Evolutionary conservation across 2,329 filamentous ascomycete genomes (phyloP), one percentile per base, ranked within the genome.

Genomic region (Sclerotinia nivalis): DNA sequence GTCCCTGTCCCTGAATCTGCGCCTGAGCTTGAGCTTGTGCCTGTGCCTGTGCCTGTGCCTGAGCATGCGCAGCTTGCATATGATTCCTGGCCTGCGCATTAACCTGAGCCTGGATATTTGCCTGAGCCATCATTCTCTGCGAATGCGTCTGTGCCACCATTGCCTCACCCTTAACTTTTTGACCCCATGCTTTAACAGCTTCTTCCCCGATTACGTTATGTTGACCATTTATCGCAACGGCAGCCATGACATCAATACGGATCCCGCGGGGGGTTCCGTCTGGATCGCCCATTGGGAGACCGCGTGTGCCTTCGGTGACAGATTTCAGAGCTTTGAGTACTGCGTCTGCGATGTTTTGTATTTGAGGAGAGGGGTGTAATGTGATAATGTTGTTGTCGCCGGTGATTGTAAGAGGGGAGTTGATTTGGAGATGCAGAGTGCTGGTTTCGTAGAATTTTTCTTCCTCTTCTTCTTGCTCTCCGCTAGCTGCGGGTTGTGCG

Each of bases 401-500:
- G 50, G 78, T 77, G 73, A 88, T 79, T 71, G 74, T 79, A 74
- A 87, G 76, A 0, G 83, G 80, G 22, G 83, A 82, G 73, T 83
- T 82, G 78, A 88, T 83, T 22, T 78, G 79, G 58, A 88, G 77
- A 62, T 18, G 20, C 12, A 66, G 22, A 37, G 37, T 20, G 4
- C 77, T 80, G 70, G 87, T 81, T 61, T 83, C 78, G 1, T 81
- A 52, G n/a, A 4, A 1, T 2, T n/a, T 18, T 10, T 56, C 59
- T 15, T 59, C 84, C 74, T 91, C 86, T 81, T 92, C 89, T 82
- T 88, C 90, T 85, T 95, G 96, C 69, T 96, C 88, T 37, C 98
- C 86, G 80, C 98, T 98, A 2, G 91, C 92, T 82, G 96, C 90
- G 1, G 99, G 89, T 18, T 94, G 94, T 75, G 95, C 90, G 8